These are phyloP conservation scores for Carex parvula DNA, from an alignment of 176 grass and related monocot genomes.

Conservation along the genomic window DNA sequence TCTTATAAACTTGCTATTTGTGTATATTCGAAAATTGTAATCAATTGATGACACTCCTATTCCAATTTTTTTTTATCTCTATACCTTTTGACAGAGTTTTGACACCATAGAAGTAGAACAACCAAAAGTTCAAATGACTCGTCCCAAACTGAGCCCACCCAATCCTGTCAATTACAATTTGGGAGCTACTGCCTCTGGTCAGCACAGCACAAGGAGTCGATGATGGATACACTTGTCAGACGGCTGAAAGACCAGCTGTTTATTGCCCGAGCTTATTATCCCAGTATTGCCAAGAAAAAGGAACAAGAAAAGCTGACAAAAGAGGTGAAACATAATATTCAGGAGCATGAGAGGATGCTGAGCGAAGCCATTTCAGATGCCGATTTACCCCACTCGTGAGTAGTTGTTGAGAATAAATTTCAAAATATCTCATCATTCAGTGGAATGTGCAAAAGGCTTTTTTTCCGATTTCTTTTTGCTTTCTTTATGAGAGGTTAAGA, in stretches of 20 bases:
- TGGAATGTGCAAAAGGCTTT: background rate
- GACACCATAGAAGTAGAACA: conserved; percentile 8
- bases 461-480: background rate
- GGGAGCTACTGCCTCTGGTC: conserved; percentile 89
- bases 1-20: background rate
- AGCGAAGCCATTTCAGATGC: conserved; percentile 66
- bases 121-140: background rate
- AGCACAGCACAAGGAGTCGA: conserved; percentile 59
- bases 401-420: background rate
- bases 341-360: conserved; percentile 81
- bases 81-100: background rate
- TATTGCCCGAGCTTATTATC: conserved; percentile 78
- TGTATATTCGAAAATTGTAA: background rate
- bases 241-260: conserved; percentile 80
- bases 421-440: background rate
- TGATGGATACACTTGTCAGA: conserved; percentile 62
- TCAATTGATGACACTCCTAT: background rate
- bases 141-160: conserved; percentile 1
- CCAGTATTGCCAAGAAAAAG: conserved; percentile 69
- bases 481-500: background rate
- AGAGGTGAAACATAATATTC: conserved; percentile 73
- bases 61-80: background rate
- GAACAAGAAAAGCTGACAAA: conserved; percentile 47
- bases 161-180: conserved; percentile 65
- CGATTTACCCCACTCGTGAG: conserved; percentile 35